Evolutionary conservation across 768 basidiomycete species (phyloP).

Genomic region (Collybia sordida): DNA sequence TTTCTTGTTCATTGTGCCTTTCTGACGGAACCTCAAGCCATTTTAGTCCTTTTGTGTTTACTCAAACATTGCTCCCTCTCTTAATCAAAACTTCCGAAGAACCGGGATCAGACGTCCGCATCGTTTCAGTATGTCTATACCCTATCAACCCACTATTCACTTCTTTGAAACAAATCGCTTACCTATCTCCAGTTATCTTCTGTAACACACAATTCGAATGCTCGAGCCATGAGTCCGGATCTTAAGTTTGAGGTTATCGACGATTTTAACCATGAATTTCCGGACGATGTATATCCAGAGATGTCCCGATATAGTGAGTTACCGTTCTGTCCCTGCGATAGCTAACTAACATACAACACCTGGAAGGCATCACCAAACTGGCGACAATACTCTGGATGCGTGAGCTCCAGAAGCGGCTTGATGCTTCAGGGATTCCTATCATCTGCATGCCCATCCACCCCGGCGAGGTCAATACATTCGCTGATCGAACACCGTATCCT

Average conservation of each 20-base stretch:
- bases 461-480: constrained; percentile 32
- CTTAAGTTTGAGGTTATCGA: constrained; percentile 27
- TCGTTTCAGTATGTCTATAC: constrained; percentile 21
- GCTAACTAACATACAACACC: background rate
- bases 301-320: constrained; percentile 25
- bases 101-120: constrained; percentile 28
- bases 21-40: constrained; percentile 15
- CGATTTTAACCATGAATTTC: constrained; percentile 32
- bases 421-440: constrained; percentile 26
- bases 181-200: constrained; percentile 21
- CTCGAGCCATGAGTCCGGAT: constrained; percentile 17
- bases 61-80: constrained; percentile 25
- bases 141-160: background rate
- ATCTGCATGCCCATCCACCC: constrained; percentile 32
- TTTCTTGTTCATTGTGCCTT: background rate
- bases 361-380: constrained; percentile 45
- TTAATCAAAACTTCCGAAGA: constrained; percentile 26
- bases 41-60: constrained; percentile 28
- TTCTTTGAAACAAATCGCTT: background rate
- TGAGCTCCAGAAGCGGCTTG: constrained; percentile 45
- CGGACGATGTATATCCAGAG: constrained; percentile 20
- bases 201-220: constrained; percentile 17
- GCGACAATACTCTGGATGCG: constrained; percentile 41
- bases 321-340: background rate
- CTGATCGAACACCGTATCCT: constrained; percentile 18